These are phyloP conservation scores for Blastobotrys indianensis DNA, from an alignment of 1,139 yeast species.

Conservation along the genomic window DNA sequence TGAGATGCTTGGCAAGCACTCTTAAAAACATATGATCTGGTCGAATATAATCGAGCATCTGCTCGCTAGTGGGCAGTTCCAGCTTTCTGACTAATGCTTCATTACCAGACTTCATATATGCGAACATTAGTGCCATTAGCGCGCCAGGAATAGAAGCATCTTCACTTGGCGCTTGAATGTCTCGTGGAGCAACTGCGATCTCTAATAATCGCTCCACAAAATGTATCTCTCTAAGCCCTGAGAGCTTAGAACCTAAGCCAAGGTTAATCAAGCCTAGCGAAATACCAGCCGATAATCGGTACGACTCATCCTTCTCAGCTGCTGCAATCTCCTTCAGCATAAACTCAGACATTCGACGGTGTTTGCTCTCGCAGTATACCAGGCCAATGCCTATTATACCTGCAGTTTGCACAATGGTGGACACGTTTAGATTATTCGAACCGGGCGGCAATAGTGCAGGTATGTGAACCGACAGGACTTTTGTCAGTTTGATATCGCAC, in stretches of 20 bases:
- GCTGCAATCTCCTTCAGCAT: conserved; percentile 39
- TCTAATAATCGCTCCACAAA: conserved; percentile 61
- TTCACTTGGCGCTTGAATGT: conserved; percentile 57
- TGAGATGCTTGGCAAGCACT: conserved; percentile 59
- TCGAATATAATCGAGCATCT: conserved; percentile 62
- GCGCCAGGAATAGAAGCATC: conserved; percentile 83
- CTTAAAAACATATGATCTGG: conserved; percentile 75
- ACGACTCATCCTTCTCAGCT: conserved; percentile 54
- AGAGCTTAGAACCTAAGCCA: conserved; percentile 64
- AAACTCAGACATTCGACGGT: conserved; percentile 82
- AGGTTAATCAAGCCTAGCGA: conserved; percentile 82
- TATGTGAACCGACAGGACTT: conserved; percentile 88
- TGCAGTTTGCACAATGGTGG: conserved; percentile 80
- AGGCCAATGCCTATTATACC: conserved; percentile 89
- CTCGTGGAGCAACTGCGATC: conserved; percentile 58
- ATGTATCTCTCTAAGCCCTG: conserved; percentile 61
- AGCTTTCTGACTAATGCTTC: conserved; percentile 55
- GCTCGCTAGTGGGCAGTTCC: conserved; percentile 56
- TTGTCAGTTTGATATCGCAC: conserved; percentile 81
- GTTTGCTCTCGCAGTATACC: conserved; percentile 69
- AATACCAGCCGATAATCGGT: conserved; percentile 82
- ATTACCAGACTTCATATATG: conserved; percentile 66
- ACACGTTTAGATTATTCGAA: conserved; percentile 82
- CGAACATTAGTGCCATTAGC: conserved; percentile 65
- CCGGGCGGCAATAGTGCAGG: conserved; percentile 89